Base-by-base conservation (phyloP, 352 stramenopile species). In the Globisporangium takayamanum region DNA sequence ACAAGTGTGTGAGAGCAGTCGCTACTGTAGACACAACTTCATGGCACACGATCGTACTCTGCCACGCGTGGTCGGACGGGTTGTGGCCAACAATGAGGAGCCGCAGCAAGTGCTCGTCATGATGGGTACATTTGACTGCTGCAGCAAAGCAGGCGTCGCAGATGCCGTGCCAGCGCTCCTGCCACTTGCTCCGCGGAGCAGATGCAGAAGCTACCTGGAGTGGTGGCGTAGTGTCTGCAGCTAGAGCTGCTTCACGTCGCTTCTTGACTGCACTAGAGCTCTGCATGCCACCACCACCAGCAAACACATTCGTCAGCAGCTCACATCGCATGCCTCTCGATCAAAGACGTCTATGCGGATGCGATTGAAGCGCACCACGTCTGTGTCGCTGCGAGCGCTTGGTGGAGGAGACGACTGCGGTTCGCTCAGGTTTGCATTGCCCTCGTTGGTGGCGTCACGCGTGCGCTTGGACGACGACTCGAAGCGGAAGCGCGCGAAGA, bases 1-100 rank as follows among this genome's bases (percentile, higher is more conserved):
- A 3, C 30, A 14, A 49, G 16, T 7, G 28, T 18, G 28, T 22
- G 33, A 5, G 50, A 18, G 28, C 16, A 2, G 15, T 1, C 1
- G 28, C 20, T 26, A 5, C 11, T 42, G 2, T 11, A 15, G 5
- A 10, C 12, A 53, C 69, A 88, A 69, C 87, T 74, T 88, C 14
- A 77, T 76, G 50, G 72, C 64, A 72, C 44, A n/a, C 6, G 18
- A 12, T 51, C 62, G 59, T 62, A 76, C 76, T 88, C 45, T 78
- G 69, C 87, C 88, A 97, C n/a, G 88, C 88, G 74, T 96, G 84
- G 39, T 95, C 83, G 0, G 85, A 95, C 10, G 88, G 88, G 53
- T 97, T 97, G 69, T 96, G 87, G 0, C 88, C 88, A 1, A 95
- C 80, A 57, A 97, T 82, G 44, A 97, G 70, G 39, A 97, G 63